Evolutionary conservation across 2,329 filamentous ascomycete genomes (phyloP).

Genomic region (Piedraia hortae): DNA sequence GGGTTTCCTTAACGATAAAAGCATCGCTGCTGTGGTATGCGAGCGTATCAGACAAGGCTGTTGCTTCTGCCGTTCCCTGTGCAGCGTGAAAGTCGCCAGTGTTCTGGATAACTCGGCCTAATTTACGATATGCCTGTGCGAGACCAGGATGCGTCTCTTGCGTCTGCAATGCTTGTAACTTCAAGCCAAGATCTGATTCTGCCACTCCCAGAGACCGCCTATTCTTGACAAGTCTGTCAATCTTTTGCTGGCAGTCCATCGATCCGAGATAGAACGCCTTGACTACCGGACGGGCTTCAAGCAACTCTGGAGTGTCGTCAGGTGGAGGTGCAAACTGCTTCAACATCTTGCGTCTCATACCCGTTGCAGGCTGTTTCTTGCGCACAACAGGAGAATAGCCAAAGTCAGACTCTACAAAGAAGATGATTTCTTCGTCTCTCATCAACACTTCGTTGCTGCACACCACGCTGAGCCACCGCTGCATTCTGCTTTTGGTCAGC

Average conservation of each 20-base stretch:
- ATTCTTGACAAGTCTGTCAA: constrained; percentile 79
- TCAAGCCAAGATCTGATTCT: constrained; percentile 81
- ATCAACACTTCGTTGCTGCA: constrained; percentile 81
- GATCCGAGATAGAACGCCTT: constrained; percentile 88
- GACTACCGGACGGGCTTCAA: constrained; percentile 66
- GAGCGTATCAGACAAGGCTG: constrained; percentile 75
- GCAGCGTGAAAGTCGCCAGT: constrained; percentile 89
- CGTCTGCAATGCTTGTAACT: constrained; percentile 59
- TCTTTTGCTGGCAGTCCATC: constrained; percentile 93
- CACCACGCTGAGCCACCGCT: constrained; percentile 85
- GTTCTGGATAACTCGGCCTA: constrained; percentile 78
- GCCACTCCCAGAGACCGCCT: constrained; percentile 70
- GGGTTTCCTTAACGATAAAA: constrained; percentile 91
- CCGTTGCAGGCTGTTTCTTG: constrained; percentile 89
- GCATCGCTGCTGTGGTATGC: constrained; percentile 88
- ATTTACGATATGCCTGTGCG: constrained; percentile 72
- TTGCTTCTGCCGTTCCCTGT: constrained; percentile 87
- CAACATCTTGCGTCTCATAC: constrained; percentile 76
- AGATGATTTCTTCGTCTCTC: constrained; percentile 84
- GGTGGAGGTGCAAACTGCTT: constrained; percentile 96
- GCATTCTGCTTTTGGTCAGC: constrained; percentile 66
- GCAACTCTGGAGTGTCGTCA: constrained; percentile 84
- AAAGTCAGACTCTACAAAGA: constrained; percentile 98
- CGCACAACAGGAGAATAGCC: constrained; percentile 89
- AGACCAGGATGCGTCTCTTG: constrained; percentile 80